Percentiles rank a stretch among this genome's conserved stretches.
phyloP scores from a whole-genome alignment of 2,329 filamentous ascomycete genomes.

The Fusarium illudens region DNA sequence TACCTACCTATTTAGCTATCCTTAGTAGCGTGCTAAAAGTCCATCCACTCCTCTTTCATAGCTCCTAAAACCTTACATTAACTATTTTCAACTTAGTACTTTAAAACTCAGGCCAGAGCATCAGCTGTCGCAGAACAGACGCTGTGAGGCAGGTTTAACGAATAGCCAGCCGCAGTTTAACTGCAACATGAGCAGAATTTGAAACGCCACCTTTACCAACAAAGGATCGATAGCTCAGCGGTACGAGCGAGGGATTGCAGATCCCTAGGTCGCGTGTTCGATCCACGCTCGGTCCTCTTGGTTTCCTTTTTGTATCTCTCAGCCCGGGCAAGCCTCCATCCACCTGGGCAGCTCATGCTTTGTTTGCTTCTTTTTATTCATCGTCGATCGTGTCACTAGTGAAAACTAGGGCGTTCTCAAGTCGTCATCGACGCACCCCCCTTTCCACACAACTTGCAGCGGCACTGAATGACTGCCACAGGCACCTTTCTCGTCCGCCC shows the following conservation, averaged over 20 bases:
- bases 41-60: too few relatives aligned
- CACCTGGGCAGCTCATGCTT: too few relatives aligned
- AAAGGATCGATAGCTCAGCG: slow-evolving; percentile 37
- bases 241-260: slow-evolving; percentile 38
- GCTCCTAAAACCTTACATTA: too few relatives aligned
- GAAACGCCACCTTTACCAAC: not conserved
- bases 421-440: not conserved
- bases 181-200: not conserved
- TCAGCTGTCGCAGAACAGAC: too few relatives aligned
- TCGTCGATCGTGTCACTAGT: not conserved
- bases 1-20: too few relatives aligned
- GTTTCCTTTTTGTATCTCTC: not conserved
- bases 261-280: slow-evolving; percentile 38
- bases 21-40: too few relatives aligned
- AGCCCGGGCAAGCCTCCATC: too few relatives aligned
- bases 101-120: too few relatives aligned
- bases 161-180: too few relatives aligned
- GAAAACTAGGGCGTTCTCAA: too few relatives aligned
- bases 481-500: not conserved
- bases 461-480: not conserved
- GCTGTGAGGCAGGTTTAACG: too few relatives aligned
- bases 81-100: too few relatives aligned
- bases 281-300: slow-evolving; percentile 34
- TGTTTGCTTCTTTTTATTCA: not conserved
- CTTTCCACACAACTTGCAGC: not conserved